Base-by-base conservation (phyloP, 331 rosid genomes). In the Erythrophleum ivorense region DNA sequence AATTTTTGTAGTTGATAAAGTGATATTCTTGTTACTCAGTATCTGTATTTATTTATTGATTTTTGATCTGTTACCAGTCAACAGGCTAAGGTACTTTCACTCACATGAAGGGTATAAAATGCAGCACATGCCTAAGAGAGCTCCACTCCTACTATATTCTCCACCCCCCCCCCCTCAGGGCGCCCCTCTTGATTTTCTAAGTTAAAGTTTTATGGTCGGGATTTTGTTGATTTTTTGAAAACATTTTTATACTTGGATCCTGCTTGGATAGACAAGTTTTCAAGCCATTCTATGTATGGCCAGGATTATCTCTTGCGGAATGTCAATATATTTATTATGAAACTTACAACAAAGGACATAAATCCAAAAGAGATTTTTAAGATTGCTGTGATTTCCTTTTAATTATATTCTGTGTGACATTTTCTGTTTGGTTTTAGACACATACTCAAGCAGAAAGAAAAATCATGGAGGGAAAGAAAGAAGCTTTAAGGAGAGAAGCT, bases 371-470 rank as follows among this genome's bases (percentile, higher is more conserved):
- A 15, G 54, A 66, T 33, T 14, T 14, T 48, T 63, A 2, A 0
- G 14, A 11, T 59, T 71, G 31, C 58, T 59, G 40, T 76, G 71
- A 49, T 64, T 76, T 13, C 58, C 41, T 58, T 68, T 29, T 60
- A 71, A 71, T 71, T 29, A 58, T 57, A 10, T 58, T 55, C 59
- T 76, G 75, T 11, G 10, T 71, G 81, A 83, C 63, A 55, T 87
- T 79, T 50, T 48, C 8, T 79, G 54, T 79, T 71, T 85, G 64
- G 53, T 78, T 80, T 46, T 72, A 92, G 97, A 92, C 97, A 41
- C 93, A 89, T 73, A 89, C 91, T 81, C 97, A 90, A 89, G 97
- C 92, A 5, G 92, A 92, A 86, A 81, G 87, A 76, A 90, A 90
- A 83, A 85, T 89, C 57, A 79, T 77, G 91, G 95, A 89, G 78